Evolutionary conservation across 257 asterid genomes (phyloP).

Genomic region (Fraxinus excelsior): DNA sequence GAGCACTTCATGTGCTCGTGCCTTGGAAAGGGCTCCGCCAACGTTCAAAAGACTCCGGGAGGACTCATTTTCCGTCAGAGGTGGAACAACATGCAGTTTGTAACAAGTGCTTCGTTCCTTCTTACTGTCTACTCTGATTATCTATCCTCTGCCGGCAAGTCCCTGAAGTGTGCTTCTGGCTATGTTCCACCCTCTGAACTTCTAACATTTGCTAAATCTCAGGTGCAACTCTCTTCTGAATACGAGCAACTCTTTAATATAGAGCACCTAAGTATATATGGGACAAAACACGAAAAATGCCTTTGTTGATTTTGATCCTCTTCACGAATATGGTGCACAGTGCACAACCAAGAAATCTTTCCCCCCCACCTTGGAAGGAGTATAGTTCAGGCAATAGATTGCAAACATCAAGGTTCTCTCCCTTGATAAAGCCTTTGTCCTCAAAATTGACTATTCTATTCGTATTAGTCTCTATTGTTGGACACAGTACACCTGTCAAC

Average conservation of each 20-base stretch:
- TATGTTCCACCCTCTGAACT: conserved; percentile 65
- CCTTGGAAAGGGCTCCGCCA: conserved; percentile 80
- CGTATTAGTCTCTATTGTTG: too few relatives aligned
- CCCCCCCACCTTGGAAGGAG: too few relatives aligned
- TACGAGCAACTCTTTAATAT: not conserved
- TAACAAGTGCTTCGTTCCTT: conserved; percentile 87
- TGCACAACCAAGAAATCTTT: too few relatives aligned
- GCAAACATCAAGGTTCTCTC: too few relatives aligned
- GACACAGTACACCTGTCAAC: too few relatives aligned
- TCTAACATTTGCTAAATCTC: conserved; percentile 87
- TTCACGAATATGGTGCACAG: too few relatives aligned
- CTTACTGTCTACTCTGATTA: conserved; percentile 84
- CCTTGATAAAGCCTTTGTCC: too few relatives aligned
- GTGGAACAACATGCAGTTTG: conserved; percentile 99
- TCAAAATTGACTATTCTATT: too few relatives aligned
- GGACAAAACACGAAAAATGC: too few relatives aligned
- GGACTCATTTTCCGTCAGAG: conserved; percentile 89
- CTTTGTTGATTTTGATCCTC: too few relatives aligned
- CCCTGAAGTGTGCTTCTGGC: conserved; percentile 65
- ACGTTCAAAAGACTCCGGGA: conserved; percentile 84
- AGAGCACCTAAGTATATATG: not conserved
- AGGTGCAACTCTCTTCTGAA: conserved; percentile 41
- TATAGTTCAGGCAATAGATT: too few relatives aligned
- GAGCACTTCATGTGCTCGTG: conserved; percentile 92
- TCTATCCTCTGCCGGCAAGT: conserved; percentile 71